Percentiles rank a stretch among this genome's conserved stretches.
phyloP scores from a whole-genome alignment of 176 grass and related monocot species.

The Oropetium thomaeum region DNA sequence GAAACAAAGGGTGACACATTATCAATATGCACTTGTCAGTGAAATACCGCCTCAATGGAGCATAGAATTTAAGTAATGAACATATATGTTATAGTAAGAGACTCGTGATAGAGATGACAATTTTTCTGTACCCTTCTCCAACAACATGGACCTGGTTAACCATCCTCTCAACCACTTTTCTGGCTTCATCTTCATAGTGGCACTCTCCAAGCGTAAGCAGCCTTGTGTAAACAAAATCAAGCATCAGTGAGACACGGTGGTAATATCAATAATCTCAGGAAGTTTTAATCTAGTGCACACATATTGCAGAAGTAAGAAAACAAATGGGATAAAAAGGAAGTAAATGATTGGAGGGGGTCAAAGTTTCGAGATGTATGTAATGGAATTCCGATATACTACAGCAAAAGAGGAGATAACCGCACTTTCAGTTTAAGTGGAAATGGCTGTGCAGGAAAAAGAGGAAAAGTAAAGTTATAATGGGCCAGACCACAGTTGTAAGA shows the following conservation, averaged over 20 bases:
- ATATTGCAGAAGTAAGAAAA: neutral
- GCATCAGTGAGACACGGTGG: neutral
- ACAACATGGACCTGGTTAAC: slow-evolving; percentile 82
- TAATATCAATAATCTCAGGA: neutral
- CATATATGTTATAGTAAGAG: neutral
- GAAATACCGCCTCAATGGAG: slow-evolving; percentile 11
- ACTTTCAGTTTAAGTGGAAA: slow-evolving; percentile 11
- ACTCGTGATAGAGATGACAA: slow-evolving; percentile 24
- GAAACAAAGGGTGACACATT: slow-evolving; percentile 23
- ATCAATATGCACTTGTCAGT: slow-evolving; percentile 1
- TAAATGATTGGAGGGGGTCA: slow-evolving; percentile 7
- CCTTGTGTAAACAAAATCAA: slow-evolving; percentile 45
- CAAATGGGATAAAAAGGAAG: neutral
- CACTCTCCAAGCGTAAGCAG: slow-evolving; percentile 77
- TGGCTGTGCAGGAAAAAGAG: neutral
- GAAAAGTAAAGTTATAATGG: slow-evolving; percentile 6
- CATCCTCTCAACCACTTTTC: slow-evolving; percentile 61
- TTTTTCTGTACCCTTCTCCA: slow-evolving; percentile 78
- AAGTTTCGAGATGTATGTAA: slow-evolving; percentile 22
- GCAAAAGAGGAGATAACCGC: slow-evolving; percentile 4
- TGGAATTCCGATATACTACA: neutral
- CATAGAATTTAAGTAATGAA: neutral
- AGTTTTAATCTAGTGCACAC: neutral
- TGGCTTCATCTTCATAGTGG: slow-evolving; percentile 73
- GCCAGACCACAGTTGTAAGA: neutral